Evolutionary conservation across 83 land plant genomes (phyloP).

Genomic region (Picea mariana): DNA sequence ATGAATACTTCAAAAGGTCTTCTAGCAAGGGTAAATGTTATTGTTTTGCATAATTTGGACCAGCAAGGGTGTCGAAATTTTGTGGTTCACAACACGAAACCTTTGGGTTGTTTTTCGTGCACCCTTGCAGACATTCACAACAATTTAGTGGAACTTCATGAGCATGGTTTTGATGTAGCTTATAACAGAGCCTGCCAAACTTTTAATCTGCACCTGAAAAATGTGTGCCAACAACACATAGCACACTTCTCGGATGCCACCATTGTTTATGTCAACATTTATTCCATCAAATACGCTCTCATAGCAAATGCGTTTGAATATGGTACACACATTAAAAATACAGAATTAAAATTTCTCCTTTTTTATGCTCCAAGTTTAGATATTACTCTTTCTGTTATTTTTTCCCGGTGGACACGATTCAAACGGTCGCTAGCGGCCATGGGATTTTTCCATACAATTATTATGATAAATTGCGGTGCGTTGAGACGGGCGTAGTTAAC

Average conservation of each 20-base stretch:
- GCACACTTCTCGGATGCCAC: constrained; percentile 31
- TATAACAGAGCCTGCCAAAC: constrained; percentile 35
- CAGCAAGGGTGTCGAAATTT: constrained; percentile 50
- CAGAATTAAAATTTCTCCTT: no score
- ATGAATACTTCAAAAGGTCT: no score
- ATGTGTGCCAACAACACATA: constrained; percentile 29
- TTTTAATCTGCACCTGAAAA: constrained; percentile 17
- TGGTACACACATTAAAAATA: constrained; percentile 22
- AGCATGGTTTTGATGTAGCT: constrained; percentile 36
- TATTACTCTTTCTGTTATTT: no score
- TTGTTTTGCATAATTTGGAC: constrained; percentile 32
- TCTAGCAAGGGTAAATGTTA: not conserved
- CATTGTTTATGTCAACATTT: constrained; percentile 60
- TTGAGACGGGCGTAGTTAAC: no score
- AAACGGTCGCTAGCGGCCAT: no score
- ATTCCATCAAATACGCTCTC: constrained; percentile 55
- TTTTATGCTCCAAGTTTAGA: no score
- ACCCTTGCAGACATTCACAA: constrained; percentile 25
- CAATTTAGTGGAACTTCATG: constrained; percentile 22
- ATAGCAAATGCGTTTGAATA: constrained; percentile 49
- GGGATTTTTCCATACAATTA: no score
- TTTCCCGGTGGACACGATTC: no score
- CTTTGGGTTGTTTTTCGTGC: constrained; percentile 59
- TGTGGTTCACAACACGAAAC: constrained; percentile 68
- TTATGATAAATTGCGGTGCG: no score